Evolutionary conservation across 306 rosid genomes (phyloP).

Genomic region (Quercus variabilis): DNA sequence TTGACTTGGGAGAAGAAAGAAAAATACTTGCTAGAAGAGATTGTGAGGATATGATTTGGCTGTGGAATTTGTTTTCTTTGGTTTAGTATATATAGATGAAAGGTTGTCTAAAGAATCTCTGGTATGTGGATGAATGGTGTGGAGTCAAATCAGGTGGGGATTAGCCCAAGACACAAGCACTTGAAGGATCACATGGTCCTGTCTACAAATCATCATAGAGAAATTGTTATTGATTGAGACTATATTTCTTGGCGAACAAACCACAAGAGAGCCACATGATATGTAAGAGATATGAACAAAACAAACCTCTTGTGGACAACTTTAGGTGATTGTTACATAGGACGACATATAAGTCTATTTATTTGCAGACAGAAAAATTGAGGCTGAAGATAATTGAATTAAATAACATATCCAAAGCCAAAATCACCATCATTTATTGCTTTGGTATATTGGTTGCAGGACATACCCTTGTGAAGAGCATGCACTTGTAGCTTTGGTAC

Average conservation of each 20-base stretch:
- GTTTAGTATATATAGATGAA: not conserved
- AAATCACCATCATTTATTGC: too few species aligned
- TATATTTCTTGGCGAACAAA: not conserved
- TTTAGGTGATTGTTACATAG: too few species aligned
- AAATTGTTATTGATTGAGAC: not conserved
- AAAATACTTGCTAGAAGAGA: not conserved
- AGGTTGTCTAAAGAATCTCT: not conserved
- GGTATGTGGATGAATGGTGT: not conserved
- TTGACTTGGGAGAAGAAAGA: not conserved
- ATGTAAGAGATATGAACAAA: too few species aligned
- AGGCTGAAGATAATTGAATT: too few species aligned
- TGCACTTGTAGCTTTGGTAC: too few species aligned
- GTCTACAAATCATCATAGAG: not conserved
- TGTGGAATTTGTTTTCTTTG: not conserved
- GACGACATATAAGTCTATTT: too few species aligned
- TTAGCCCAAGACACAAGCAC: not conserved
- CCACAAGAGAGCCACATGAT: too few species aligned
- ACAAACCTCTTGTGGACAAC: too few species aligned
- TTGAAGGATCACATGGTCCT: not conserved
- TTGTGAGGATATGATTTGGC: constrained; percentile 12
- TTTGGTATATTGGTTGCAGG: too few species aligned
- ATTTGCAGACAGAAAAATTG: too few species aligned
- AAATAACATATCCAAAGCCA: too few species aligned
- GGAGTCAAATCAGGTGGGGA: not conserved
- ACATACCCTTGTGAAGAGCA: too few species aligned